A percentile compares a stretch with the other conserved stretches of the same genome.
Conservation (phyloP, 805 yeast species). For the Barnettozyma vustinii region DNA sequence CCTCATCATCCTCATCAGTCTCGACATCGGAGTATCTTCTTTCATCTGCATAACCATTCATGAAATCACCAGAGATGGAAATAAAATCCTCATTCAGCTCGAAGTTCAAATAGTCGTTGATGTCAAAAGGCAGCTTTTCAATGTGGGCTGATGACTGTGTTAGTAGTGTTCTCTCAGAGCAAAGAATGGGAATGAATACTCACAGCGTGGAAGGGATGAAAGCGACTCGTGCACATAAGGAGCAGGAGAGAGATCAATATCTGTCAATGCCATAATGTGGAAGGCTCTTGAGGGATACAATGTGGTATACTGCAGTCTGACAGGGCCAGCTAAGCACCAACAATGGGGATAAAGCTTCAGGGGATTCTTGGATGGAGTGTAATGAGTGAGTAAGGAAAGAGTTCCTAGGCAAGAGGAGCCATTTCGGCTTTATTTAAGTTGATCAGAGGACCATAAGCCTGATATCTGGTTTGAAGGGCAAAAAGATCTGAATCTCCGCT, state of each 20-base stretch:
- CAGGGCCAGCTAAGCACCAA: not conserved
- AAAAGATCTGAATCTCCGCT: not conserved
- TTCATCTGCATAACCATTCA: constrained; percentile 14
- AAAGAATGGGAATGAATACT: not conserved
- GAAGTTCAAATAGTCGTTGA: constrained; percentile 20
- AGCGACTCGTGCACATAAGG: not conserved
- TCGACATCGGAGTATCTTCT: constrained; percentile 1
- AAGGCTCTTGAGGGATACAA: too few relatives aligned
- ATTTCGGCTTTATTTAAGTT: not conserved
- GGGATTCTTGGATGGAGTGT: not conserved
- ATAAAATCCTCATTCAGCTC: constrained; percentile 23
- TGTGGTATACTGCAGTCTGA: not conserved
- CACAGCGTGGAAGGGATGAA: not conserved
- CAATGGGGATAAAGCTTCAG: too few relatives aligned
- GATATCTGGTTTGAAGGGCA: not conserved
- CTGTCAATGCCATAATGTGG: not conserved
- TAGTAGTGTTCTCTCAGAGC: not conserved
- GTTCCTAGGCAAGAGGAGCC: not conserved
- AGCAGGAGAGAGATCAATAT: not conserved
- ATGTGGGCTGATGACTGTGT: not conserved
- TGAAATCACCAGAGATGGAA: constrained; percentile 13
- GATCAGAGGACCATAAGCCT: not conserved
- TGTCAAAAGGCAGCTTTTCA: constrained; percentile 21
- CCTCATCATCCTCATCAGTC: constrained; percentile 1
- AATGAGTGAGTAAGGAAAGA: not conserved